phyloP scores from a whole-genome alignment of 768 basidiomycete species.

The Amanita jacksonii region DNA sequence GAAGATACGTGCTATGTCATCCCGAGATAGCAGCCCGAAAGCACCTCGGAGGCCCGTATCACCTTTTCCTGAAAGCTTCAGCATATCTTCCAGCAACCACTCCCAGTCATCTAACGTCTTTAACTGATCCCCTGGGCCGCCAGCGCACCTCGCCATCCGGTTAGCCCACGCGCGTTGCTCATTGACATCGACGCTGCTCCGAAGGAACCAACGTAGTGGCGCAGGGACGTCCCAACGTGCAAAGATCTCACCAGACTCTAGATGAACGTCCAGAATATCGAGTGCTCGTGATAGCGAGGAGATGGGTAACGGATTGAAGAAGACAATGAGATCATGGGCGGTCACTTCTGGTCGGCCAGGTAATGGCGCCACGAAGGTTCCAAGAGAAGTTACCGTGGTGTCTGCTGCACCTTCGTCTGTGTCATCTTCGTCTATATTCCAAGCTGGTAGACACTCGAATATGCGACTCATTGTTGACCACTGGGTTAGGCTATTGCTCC shows the following conservation, averaged over 20 bases:
- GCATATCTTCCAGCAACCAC: slow-evolving; percentile 84
- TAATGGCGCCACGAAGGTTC: slow-evolving; percentile 68
- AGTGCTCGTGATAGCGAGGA: slow-evolving; percentile 71
- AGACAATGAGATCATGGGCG: slow-evolving; percentile 64
- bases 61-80: slow-evolving; percentile 59
- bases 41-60: slow-evolving; percentile 63
- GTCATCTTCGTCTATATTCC: slow-evolving; percentile 55
- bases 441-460: slow-evolving; percentile 94
- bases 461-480: slow-evolving; percentile 86
- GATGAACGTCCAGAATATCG: slow-evolving; percentile 88
- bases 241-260: slow-evolving; percentile 89
- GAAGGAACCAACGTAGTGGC: slow-evolving; percentile 85
- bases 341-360: slow-evolving; percentile 46
- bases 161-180: slow-evolving; percentile 84
- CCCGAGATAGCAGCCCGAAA: slow-evolving; percentile 62
- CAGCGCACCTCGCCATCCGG: slow-evolving; percentile 68
- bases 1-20: slow-evolving; percentile 77
- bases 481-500: slow-evolving; percentile 56
- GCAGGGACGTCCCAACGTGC: slow-evolving; percentile 80
- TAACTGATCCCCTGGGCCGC: slow-evolving; percentile 42
- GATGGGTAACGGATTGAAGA: slow-evolving; percentile 74
- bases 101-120: slow-evolving; percentile 73
- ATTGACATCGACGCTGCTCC: slow-evolving; percentile 49
- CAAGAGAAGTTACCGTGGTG: slow-evolving; percentile 73
- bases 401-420: slow-evolving; percentile 69